Evolutionary conservation across 495 filamentous ascomycete species (phyloP).

Genomic region (Penicillium steckii): DNA sequence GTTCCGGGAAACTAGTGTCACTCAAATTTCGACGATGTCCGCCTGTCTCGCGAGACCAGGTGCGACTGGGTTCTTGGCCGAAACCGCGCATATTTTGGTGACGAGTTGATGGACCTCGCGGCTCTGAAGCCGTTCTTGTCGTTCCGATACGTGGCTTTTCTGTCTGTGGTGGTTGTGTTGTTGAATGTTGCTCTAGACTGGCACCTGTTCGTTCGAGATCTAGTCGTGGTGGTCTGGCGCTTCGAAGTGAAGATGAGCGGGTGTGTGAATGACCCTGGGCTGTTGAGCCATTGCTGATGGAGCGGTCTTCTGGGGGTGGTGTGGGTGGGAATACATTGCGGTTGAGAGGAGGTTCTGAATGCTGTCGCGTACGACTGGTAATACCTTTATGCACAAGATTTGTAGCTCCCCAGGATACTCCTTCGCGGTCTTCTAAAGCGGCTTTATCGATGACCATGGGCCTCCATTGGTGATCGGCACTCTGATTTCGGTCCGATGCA

Average conservation of each 20-base stretch:
- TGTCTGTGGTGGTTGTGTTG: conserved; percentile 12
- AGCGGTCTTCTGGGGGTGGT: conserved; percentile 84
- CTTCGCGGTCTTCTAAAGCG: conserved; percentile 75
- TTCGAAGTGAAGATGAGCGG: conserved; percentile 30
- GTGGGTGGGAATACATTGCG: conserved; percentile 94
- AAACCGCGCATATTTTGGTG: conserved; percentile 27
- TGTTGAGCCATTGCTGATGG: conserved; percentile 23
- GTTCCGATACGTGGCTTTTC: conserved; percentile 52
- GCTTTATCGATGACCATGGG: conserved; percentile 23
- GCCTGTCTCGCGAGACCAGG: conserved; percentile 17
- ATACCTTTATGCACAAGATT: conserved; percentile 87
- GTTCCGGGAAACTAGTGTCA: conserved; percentile 24
- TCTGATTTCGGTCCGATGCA: conserved; percentile 64
- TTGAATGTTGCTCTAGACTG: conserved; percentile 21
- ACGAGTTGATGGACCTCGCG: conserved; percentile 39
- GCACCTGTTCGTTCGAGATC: conserved; percentile 37
- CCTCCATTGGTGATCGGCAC: conserved; percentile 23
- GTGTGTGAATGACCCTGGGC: conserved; percentile 12
- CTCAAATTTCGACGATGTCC: conserved; percentile 34
- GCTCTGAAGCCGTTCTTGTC: conserved; percentile 54
- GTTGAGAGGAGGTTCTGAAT: conserved; percentile 79
- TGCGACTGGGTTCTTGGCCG: conserved; percentile 15
- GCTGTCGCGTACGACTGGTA: conserved; percentile 70
- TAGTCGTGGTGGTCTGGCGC: conserved; percentile 38
- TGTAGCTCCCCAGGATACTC: conserved; percentile 83